A percentile compares a stretch with the other conserved stretches of the same genome.
phyloP scores from a whole-genome alignment of 2,329 filamentous ascomycete species.

The Cladosporium sp. region DNA sequence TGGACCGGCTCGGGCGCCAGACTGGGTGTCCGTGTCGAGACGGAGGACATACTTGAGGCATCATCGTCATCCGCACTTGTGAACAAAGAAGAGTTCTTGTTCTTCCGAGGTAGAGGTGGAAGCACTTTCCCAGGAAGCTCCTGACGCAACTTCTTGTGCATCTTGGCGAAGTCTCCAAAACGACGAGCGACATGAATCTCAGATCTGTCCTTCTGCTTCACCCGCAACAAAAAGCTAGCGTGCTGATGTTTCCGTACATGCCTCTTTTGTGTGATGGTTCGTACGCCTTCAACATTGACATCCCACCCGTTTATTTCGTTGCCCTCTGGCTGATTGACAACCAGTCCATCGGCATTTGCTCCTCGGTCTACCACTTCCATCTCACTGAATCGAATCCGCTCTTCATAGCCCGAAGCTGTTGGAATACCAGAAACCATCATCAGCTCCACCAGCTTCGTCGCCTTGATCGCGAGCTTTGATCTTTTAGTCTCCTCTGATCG shows the following conservation, averaged over 20 bases:
- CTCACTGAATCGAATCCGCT: slow-evolving; percentile 93
- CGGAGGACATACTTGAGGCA: slow-evolving; percentile 73
- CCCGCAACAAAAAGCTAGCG: slow-evolving; percentile 85
- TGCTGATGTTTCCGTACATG: slow-evolving; percentile 88
- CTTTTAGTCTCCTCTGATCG: slow-evolving; percentile 94
- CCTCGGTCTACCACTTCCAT: slow-evolving; percentile 93
- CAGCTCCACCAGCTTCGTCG: slow-evolving; percentile 90
- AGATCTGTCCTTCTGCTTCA: slow-evolving; percentile 70
- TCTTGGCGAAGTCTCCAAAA: slow-evolving; percentile 79
- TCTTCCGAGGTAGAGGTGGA: slow-evolving; percentile 83
- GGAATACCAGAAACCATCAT: slow-evolving; percentile 99
- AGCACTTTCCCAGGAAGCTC: slow-evolving; percentile 90
- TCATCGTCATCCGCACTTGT: slow-evolving; percentile 59
- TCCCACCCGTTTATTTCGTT: slow-evolving; percentile 96
- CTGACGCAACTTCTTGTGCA: slow-evolving; percentile 73
- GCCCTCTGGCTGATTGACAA: slow-evolving; percentile 83
- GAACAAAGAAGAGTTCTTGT: slow-evolving; percentile 70
- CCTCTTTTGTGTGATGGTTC: slow-evolving; percentile 74
- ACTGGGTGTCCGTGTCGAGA: slow-evolving; percentile 59
- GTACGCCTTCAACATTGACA: slow-evolving; percentile 87
- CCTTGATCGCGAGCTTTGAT: slow-evolving; percentile 85
- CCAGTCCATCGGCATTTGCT: slow-evolving; percentile 83
- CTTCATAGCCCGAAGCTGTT: slow-evolving; percentile 94
- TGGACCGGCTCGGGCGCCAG: slow-evolving; percentile 14
- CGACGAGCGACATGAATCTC: slow-evolving; percentile 78